Evolutionary conservation across 2,329 filamentous ascomycete genomes (phyloP).

Genomic region (Calycina herbarum): DNA sequence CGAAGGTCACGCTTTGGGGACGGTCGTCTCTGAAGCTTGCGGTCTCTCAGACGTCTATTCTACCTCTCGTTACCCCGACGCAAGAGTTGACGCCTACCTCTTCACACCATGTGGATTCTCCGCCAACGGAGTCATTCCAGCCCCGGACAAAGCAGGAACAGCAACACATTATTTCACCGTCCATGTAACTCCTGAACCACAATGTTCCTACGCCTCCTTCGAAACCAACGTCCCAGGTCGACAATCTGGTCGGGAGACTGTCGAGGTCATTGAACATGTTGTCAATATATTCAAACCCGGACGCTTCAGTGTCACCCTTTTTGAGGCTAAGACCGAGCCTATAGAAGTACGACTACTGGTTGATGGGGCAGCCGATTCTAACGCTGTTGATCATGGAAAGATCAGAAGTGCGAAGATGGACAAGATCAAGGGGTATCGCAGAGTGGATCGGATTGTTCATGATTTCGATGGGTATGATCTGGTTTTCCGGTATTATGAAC

Average conservation of each 20-base stretch:
- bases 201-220: slow-evolving; percentile 97
- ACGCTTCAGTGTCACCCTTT: slow-evolving; percentile 95
- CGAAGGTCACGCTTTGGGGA: slow-evolving; percentile 90
- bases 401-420: slow-evolving; percentile 57
- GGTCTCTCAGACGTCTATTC: slow-evolving; percentile 90
- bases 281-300: slow-evolving; percentile 95
- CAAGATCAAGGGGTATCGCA: slow-evolving; percentile 78
- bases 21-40: slow-evolving; percentile 85
- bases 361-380: slow-evolving; percentile 39
- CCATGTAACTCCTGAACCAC: slow-evolving; percentile 93
- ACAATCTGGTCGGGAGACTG: slow-evolving; percentile 83
- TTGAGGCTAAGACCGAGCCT: slow-evolving; percentile 73
- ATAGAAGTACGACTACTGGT: slow-evolving; percentile 25
- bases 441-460: slow-evolving; percentile 93
- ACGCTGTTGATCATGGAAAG: slow-evolving; percentile 43
- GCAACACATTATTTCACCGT: slow-evolving; percentile 91
- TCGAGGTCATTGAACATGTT: slow-evolving; percentile 89
- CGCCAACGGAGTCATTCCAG: slow-evolving; percentile 91
- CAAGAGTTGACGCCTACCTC: slow-evolving; percentile 91
- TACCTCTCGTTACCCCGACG: slow-evolving; percentile 81
- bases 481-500: slow-evolving; percentile 94
- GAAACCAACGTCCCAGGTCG: slow-evolving; percentile 95
- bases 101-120: slow-evolving; percentile 98
- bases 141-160: slow-evolving; percentile 57
- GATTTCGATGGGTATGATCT: slow-evolving; percentile 97